These are phyloP conservation scores for Naganishia onofrii DNA, from an alignment of 768 basidiomycete species.

Conservation along the genomic window DNA sequence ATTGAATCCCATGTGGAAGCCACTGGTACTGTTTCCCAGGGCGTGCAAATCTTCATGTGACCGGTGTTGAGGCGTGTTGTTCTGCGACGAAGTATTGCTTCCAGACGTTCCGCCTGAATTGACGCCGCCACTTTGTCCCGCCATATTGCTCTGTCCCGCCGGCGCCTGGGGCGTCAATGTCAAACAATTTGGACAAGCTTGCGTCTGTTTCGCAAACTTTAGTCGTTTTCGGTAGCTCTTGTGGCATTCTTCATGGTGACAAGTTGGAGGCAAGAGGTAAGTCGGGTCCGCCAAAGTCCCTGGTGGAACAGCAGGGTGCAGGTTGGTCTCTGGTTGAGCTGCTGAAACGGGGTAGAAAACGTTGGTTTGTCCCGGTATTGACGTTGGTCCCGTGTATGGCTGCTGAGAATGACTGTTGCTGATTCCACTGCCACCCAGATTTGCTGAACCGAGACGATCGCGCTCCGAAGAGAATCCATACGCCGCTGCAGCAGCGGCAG, in stretches of 20 bases:
- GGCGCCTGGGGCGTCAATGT: constrained; percentile 34
- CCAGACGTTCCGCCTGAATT: constrained; percentile 39
- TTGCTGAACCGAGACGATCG: constrained; percentile 3
- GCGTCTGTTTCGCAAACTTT: constrained; percentile 52
- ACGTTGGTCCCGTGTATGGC: constrained; percentile 5
- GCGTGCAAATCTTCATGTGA: constrained; percentile 48
- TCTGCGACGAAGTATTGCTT: constrained; percentile 43
- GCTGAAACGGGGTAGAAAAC: constrained; percentile 51
- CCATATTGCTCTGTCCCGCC: constrained; percentile 27
- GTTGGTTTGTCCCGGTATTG: constrained; percentile 39
- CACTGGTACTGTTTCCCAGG: constrained; percentile 36
- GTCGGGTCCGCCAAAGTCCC: constrained; percentile 53
- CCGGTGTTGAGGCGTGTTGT: constrained; percentile 47
- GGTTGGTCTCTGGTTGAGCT: constrained; percentile 47
- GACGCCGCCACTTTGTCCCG: constrained; percentile 20
- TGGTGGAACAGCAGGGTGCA: constrained; percentile 50
- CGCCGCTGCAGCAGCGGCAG: constrained; percentile 10
- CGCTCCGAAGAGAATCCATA: constrained; percentile 22
- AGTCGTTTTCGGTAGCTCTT: constrained; percentile 55
- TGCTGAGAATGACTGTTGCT: constrained; percentile 11
- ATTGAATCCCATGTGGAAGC: constrained; percentile 1
- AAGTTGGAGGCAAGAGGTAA: constrained; percentile 53
- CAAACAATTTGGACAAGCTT: constrained; percentile 51
- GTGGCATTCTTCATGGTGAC: constrained; percentile 57
- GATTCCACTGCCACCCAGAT: neutral